Base-by-base conservation (phyloP, 352 stramenopile genomes). In the Globisporangium apiculatum region DNA sequence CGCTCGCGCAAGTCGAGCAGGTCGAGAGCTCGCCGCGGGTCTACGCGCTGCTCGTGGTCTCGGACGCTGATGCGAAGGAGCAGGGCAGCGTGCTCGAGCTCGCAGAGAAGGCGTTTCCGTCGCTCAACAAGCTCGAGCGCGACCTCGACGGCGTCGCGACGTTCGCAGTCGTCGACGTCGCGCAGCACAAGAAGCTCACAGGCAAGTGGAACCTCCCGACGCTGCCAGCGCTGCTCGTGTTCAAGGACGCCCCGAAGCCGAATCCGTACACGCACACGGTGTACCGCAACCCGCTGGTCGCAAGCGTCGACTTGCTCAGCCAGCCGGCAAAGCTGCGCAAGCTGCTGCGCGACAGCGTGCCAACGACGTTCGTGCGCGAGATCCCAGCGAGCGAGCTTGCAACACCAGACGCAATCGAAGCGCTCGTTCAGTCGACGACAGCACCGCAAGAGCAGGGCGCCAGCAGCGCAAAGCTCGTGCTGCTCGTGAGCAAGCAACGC, bases 251-350 rank as follows among this genome's bases (percentile, higher is more conserved):
- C 24, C 83, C 83, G 0, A 77, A 87, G 37, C 62, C 74, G 67
- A 93, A 93, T 54, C 83, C 83, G 7, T 93, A 93, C 63, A 89
- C 80, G 15, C 69, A 73, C 14, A 75, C 76, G 51, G 52, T 73
- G 55, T 93, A 91, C 53, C 70, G 83, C 48, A 69, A 83, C 42
- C 61, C 79, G 11, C 61, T 67, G 46, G 43, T 73, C 14, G 55
- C 55, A 18, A 66, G 80, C 14, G 58, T 71, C 0, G 38, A 56
- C 8, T 52, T 85, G 48, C 62, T 86, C 17, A 55, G 82, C 12
- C 66, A 86, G 31, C 67, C 70, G 37, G 49, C 69, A 15, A 81
- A 85, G 57, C 51, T 92, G 5, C 86, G 87, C 60, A 76, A 73
- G 59, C 56, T 82, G 57, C 58, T 90, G 40, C 83, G 80, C 47